Conservation (phyloP, 2,329 filamentous ascomycete species). For the Teratosphaeria gauchensis region DNA sequence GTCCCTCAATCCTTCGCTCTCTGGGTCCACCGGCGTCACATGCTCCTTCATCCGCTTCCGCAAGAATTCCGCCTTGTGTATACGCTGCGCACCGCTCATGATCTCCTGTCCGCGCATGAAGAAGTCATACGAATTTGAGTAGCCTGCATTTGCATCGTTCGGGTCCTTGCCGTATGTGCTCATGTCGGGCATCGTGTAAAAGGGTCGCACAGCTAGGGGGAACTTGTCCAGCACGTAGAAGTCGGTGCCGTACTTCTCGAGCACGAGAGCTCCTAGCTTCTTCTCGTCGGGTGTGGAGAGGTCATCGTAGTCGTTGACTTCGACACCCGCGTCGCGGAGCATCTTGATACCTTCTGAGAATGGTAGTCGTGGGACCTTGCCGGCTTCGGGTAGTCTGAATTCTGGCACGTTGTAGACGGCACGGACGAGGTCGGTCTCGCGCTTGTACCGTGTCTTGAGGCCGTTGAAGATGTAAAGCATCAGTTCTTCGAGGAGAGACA, state of each 20-base stretch:
- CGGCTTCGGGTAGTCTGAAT: constrained; percentile 63
- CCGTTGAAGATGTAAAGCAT: constrained; percentile 72
- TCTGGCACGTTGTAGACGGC: constrained; percentile 66
- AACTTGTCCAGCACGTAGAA: constrained; percentile 98
- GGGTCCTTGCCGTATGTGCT: constrained; percentile 39
- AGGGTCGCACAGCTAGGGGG: constrained; percentile 76
- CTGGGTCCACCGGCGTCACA: constrained; percentile 47
- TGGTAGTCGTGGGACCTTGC: constrained; percentile 65
- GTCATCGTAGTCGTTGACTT: constrained; percentile 68
- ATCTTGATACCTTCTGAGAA: constrained; percentile 72
- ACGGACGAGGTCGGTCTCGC: constrained; percentile 64
- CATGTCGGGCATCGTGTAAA: constrained; percentile 79
- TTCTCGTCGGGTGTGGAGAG: constrained; percentile 75
- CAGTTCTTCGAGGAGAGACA: constrained; percentile 61
- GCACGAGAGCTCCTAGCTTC: constrained; percentile 76
- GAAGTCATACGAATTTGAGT: constrained; percentile 57
- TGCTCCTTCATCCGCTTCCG: constrained; percentile 49
- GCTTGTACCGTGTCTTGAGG: constrained; percentile 55
- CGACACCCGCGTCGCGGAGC: constrained; percentile 65
- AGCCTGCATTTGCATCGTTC: constrained; percentile 42
- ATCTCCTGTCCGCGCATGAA: constrained; percentile 64
- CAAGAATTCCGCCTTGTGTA: constrained; percentile 51
- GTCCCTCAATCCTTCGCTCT: constrained; percentile 50
- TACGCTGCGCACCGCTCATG: constrained; percentile 57
- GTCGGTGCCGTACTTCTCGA: constrained; percentile 83